A percentile compares a stretch with the other conserved stretches of the same genome.
Conservation (phyloP, 495 filamentous ascomycete species). For the Pseudoneurospora amorphoporcata region DNA sequence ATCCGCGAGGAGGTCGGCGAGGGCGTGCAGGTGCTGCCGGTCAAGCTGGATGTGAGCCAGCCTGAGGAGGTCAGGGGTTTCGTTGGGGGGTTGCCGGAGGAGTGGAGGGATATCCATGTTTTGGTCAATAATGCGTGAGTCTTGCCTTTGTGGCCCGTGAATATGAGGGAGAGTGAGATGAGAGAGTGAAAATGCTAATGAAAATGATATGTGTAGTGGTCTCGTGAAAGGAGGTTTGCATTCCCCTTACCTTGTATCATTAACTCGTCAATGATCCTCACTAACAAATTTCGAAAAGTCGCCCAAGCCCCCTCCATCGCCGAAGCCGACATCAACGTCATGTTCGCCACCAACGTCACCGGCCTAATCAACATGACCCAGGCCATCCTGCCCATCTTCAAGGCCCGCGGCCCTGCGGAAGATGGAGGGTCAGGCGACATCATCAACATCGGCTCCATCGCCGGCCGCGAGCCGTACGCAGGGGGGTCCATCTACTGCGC, state of each 20-base stretch:
- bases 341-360: slow-evolving; percentile 89
- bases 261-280: neutral
- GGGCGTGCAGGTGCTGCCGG: slow-evolving; percentile 69
- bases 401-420: slow-evolving; percentile 43
- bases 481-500: slow-evolving; percentile 96
- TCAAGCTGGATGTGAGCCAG: slow-evolving; percentile 81
- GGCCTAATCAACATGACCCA: slow-evolving; percentile 97
- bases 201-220: slow-evolving; percentile 9
- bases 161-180: neutral
- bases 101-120: slow-evolving; percentile 79
- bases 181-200: slow-evolving; percentile 1
- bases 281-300: slow-evolving; percentile 26
- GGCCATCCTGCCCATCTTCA: slow-evolving; percentile 75
- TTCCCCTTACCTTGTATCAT: no score
- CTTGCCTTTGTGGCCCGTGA: neutral
- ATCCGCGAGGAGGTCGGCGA: slow-evolving; percentile 71
- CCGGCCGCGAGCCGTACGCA: slow-evolving; percentile 79
- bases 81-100: slow-evolving; percentile 61
- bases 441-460: slow-evolving; percentile 94
- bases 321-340: slow-evolving; percentile 71
- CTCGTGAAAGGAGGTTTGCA: slow-evolving; percentile 23
- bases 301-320: slow-evolving; percentile 77
- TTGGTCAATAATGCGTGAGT: slow-evolving; percentile 95
- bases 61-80: slow-evolving; percentile 67
- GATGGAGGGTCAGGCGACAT: slow-evolving; percentile 84